Evolutionary conservation across 106 monocot genomes (phyloP), one percentile per base, ranked within the genome.

Genomic region (Cymbidium sinense): DNA sequence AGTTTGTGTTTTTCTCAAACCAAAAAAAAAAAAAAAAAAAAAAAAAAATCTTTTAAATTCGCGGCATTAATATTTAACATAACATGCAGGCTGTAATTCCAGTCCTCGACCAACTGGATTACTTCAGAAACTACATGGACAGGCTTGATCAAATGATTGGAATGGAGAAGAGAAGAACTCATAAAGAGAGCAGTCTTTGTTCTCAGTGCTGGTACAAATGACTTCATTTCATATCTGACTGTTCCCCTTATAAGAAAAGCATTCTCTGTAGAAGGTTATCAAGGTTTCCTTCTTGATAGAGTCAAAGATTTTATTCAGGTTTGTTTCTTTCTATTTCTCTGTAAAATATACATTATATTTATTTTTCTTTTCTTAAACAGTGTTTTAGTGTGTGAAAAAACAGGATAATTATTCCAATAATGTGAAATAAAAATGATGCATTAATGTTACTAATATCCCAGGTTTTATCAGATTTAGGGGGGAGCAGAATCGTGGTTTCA

Each of bases 171-270:
- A 15, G 74, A 76, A 50, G 84, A 86, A 18, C 43, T 86, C 58
- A 78, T 91, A 0, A 82, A 33, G 35, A 55, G 75, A 37, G 82
- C 91, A 19, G 31, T 91, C 1, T 88, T 91, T 77, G 19, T 86
- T 23, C 74, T 91, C 7, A 91, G 91, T 61, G 84, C 86, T 9
- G 91, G 91, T 12, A 88, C 91, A 36, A 91, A 91, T 81, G 91
- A 91, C 70, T 88, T 88, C 84, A 77, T 86, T 21, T 55, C 44
- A 27, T 88, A 86, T 77, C 81, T 83, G 39, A 80, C 84, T 19
- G 70, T 88, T 17, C 86, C 91, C 2, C 0, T 86, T 27, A 84
- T 86, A 41, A 43, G 76, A 12, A 82, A 86, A 34, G 79, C 19
- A 7, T 88, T 85, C 80, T 85, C 75, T 17, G 23, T 86, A 15